Percentiles rank a stretch among this genome's conserved stretches.
Conservation (phyloP, 305 asterid genomes). For the Fraxinus sp. region DNA sequence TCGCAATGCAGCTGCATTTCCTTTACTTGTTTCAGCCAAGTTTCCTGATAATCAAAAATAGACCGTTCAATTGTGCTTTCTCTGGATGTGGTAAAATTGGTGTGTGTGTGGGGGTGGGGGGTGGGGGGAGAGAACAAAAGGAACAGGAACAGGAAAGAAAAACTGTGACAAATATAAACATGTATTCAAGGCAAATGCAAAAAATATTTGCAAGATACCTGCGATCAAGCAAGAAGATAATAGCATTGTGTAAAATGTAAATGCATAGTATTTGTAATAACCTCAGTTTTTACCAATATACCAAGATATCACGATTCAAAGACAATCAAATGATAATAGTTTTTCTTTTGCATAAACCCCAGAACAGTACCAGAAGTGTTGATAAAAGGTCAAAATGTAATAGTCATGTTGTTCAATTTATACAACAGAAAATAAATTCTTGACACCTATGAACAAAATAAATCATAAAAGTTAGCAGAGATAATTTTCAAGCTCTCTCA, state of each 20-base stretch:
- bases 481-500: neutral
- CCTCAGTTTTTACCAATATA: neutral
- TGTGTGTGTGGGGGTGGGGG: too few species aligned
- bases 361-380: neutral
- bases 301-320: neutral
- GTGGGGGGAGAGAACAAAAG: neutral
- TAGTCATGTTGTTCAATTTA: neutral
- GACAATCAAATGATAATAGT: neutral
- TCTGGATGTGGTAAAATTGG: neutral
- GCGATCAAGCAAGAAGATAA: neutral
- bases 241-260: neutral
- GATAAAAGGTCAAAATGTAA: neutral
- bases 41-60: constrained; percentile 36
- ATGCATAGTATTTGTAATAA: neutral
- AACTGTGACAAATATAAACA: neutral
- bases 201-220: neutral
- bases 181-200: neutral
- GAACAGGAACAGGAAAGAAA: neutral
- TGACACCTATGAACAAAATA: neutral
- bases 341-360: neutral
- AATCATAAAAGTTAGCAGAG: neutral
- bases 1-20: constrained; percentile 59
- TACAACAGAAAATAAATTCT: neutral
- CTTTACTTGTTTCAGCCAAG: constrained; percentile 46
- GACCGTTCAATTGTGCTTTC: neutral